phyloP scores from a whole-genome alignment of 371 early-diverging fungal species.

The Apophysomyces trapeziformis region DNA sequence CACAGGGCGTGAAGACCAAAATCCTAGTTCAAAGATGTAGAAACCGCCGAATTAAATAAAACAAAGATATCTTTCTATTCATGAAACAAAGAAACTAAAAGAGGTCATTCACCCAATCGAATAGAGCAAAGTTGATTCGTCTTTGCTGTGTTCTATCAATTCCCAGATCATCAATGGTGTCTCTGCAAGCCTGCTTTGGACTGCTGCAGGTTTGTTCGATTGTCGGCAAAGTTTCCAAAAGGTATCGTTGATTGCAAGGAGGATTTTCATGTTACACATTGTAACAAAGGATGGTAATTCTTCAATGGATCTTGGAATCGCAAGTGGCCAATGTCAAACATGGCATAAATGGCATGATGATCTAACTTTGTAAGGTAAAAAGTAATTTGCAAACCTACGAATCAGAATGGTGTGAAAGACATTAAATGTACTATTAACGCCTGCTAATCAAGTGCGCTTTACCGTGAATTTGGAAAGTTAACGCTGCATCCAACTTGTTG shows the following conservation, averaged over 20 bases:
- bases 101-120: slow-evolving; percentile 2
- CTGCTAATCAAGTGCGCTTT: too few relatives aligned
- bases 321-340: slow-evolving; percentile 10
- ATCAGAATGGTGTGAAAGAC: too few relatives aligned
- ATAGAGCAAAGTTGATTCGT: slow-evolving; percentile 7
- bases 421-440: too few relatives aligned
- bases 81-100: too few relatives aligned
- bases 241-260: background rate
- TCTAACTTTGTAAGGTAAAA: slow-evolving; percentile 11
- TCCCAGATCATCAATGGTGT: background rate
- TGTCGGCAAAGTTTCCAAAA: slow-evolving; percentile 4
- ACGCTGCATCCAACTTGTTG: too few relatives aligned
- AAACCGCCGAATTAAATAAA: too few relatives aligned
- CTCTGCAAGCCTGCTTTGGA: slow-evolving; percentile 8
- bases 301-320: slow-evolving; percentile 5
- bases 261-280: background rate
- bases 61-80: background rate
- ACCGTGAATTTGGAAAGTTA: too few relatives aligned
- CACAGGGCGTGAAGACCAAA: background rate
- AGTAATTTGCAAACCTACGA: too few relatives aligned
- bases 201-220: slow-evolving; percentile 6
- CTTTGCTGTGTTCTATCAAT: slow-evolving; percentile 11
- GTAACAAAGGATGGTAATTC: slow-evolving; percentile 11
- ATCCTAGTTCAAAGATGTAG: background rate
- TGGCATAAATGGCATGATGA: slow-evolving; percentile 11